Percentiles rank a stretch among this genome's conserved stretches.
Evolutionary conservation across 768 basidiomycete species (phyloP).

Genomic region (Psilocybe sp.): DNA sequence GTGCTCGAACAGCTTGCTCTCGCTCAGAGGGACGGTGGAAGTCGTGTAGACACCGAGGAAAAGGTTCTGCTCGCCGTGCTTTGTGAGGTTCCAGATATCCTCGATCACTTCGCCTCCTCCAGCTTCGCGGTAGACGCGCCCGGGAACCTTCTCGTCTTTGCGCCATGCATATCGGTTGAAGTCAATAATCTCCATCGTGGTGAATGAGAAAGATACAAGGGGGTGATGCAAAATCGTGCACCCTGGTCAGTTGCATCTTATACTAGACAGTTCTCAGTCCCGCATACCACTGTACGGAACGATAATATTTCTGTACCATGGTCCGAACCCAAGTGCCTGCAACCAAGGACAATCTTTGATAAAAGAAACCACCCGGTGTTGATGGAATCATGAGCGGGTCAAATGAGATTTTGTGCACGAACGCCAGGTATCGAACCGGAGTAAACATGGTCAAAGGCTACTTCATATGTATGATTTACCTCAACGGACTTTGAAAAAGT

Average conservation of each 20-base stretch:
- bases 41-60: conserved; percentile 15
- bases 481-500: no score
- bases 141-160: conserved; percentile 9
- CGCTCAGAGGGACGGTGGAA: background rate
- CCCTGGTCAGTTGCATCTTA: background rate
- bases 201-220: background rate
- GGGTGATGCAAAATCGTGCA: background rate
- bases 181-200: conserved; percentile 12
- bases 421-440: no score
- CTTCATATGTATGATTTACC: no score
- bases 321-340: background rate
- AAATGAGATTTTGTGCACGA: no score
- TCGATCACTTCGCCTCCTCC: conserved; percentile 18
- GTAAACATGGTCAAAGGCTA: no score
- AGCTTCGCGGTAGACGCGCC: conserved; percentile 14
- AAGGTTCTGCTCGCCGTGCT: conserved; percentile 18
- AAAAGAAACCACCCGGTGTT: no score
- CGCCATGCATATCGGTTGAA: conserved; percentile 14
- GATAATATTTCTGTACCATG: background rate
- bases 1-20: conserved; percentile 3
- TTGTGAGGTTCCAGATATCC: conserved; percentile 19
- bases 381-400: no score
- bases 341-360: background rate
- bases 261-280: background rate
- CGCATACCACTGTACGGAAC: no score